phyloP scores from a whole-genome alignment of 306 rosid species.

The Sindora glabra region DNA sequence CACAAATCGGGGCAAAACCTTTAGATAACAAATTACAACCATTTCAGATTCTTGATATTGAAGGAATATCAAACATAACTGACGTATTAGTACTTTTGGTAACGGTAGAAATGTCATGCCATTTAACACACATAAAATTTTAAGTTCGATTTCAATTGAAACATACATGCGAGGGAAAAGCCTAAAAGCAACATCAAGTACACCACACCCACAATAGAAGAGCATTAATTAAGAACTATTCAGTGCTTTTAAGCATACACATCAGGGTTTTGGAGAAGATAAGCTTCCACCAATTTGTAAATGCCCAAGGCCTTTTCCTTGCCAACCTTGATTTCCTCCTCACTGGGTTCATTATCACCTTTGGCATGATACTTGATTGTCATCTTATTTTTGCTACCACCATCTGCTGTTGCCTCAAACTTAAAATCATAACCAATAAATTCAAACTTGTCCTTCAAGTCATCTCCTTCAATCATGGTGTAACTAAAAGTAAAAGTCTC shows the following conservation, averaged over 20 bases:
- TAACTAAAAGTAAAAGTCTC: slow-evolving; percentile 9
- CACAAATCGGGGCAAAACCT: not conserved
- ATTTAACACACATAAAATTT: not conserved
- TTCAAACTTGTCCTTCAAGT: slow-evolving; percentile 26
- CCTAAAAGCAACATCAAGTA: too few relatives aligned
- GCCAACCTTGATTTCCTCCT: slow-evolving; percentile 33
- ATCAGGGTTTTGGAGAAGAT: slow-evolving; percentile 30
- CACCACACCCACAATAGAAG: too few relatives aligned
- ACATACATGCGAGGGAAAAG: too few relatives aligned
- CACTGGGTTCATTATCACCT: slow-evolving; percentile 23
- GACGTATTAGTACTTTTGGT: too few relatives aligned
- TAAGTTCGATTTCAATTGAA: too few relatives aligned
- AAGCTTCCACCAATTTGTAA: slow-evolving; percentile 29
- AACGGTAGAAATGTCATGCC: too few relatives aligned
- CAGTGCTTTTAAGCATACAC: slow-evolving; percentile 28
- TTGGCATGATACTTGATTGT: slow-evolving; percentile 27
- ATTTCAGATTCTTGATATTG: not conserved
- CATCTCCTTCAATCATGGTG: slow-evolving; percentile 18
- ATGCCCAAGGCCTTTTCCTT: slow-evolving; percentile 26
- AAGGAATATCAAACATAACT: not conserved
- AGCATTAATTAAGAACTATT: too few relatives aligned
- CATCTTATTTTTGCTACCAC: slow-evolving; percentile 30
- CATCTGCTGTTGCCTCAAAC: slow-evolving; percentile 29
- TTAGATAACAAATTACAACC: not conserved
- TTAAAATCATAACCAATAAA: slow-evolving; percentile 22